A percentile compares a stretch with the other conserved stretches of the same genome.
Evolutionary conservation across 108 stramenopile species (phyloP).

Genomic region (Bacterosira constricta): DNA sequence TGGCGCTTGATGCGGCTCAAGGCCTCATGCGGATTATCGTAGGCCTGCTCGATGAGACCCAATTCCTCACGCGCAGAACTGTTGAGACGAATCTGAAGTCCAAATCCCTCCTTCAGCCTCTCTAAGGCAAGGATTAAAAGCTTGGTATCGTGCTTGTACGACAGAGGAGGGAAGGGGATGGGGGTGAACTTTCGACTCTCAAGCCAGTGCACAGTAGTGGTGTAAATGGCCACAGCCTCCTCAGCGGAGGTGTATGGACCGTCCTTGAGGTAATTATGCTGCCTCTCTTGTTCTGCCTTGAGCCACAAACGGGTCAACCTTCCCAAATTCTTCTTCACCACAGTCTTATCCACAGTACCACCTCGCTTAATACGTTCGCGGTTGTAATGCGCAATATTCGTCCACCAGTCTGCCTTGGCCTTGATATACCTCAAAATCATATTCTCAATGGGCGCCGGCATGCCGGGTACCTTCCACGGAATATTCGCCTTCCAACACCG

Average conservation of each 20-base stretch:
- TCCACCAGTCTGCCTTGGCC: slow-evolving; percentile 99
- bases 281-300: slow-evolving; percentile 99
- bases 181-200: slow-evolving; percentile 98
- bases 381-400: slow-evolving; percentile 98
- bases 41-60: slow-evolving; percentile 98
- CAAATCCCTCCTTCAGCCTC: slow-evolving; percentile 98
- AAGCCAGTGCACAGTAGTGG: slow-evolving; percentile 99
- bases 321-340: slow-evolving; percentile 99
- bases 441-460: slow-evolving; percentile 99
- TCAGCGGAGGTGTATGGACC: slow-evolving; percentile 98
- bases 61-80: slow-evolving; percentile 96
- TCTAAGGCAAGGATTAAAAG: slow-evolving; percentile 98
- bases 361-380: slow-evolving; percentile 99
- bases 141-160: slow-evolving; percentile 99
- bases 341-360: slow-evolving; percentile 99
- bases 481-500: slow-evolving; percentile 99
- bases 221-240: slow-evolving; percentile 99
- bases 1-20: slow-evolving; percentile 98
- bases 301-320: slow-evolving; percentile 98
- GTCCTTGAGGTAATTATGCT: slow-evolving; percentile 99
- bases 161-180: slow-evolving; percentile 98
- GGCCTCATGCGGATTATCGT: slow-evolving; percentile 99
- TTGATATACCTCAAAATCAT: slow-evolving; percentile 99
- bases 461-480: slow-evolving; percentile 99
- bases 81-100: slow-evolving; percentile 92